Evolutionary conservation across 805 yeast genomes (phyloP).

Genomic region (Metschnikowia bowlesiae): DNA sequence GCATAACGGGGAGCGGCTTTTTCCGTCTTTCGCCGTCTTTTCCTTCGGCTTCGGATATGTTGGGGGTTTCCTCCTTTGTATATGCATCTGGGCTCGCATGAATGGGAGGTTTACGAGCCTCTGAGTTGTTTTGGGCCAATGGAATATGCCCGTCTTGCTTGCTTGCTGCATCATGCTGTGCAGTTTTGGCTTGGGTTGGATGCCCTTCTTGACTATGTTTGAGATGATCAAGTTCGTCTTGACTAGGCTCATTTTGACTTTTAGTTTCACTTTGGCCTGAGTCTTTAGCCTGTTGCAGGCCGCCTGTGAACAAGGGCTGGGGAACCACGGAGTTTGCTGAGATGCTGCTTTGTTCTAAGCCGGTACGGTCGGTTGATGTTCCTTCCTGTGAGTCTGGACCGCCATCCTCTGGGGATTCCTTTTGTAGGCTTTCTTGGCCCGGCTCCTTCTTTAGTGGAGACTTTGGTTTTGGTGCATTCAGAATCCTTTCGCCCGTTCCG

Average conservation of each 20-base stretch:
- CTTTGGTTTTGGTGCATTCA: not conserved
- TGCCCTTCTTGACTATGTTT: too few species aligned
- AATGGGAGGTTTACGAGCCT: not conserved
- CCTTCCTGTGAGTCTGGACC: not conserved
- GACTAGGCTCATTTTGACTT: too few species aligned
- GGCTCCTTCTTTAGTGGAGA: not conserved
- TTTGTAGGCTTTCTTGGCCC: not conserved
- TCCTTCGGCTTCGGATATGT: not conserved
- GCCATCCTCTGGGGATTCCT: not conserved
- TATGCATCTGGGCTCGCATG: not conserved
- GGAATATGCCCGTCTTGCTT: too few species aligned
- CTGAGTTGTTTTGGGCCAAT: not conserved
- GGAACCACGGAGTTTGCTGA: too few species aligned
- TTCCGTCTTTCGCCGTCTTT: not conserved
- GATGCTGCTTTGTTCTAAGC: not conserved
- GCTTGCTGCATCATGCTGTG: too few species aligned
- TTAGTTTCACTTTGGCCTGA: too few species aligned
- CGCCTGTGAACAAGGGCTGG: too few species aligned
- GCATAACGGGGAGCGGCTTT: constrained; percentile 20
- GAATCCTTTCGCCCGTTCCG: too few species aligned
- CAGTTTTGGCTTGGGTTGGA: too few species aligned
- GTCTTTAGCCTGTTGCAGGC: too few species aligned
- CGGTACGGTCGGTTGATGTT: not conserved
- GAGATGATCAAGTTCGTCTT: too few species aligned
- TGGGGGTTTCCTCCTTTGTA: not conserved